A percentile compares a stretch with the other conserved stretches of the same genome.
phyloP scores from a whole-genome alignment of 1,139 yeast species.

The Yamadazyma dendronema region DNA sequence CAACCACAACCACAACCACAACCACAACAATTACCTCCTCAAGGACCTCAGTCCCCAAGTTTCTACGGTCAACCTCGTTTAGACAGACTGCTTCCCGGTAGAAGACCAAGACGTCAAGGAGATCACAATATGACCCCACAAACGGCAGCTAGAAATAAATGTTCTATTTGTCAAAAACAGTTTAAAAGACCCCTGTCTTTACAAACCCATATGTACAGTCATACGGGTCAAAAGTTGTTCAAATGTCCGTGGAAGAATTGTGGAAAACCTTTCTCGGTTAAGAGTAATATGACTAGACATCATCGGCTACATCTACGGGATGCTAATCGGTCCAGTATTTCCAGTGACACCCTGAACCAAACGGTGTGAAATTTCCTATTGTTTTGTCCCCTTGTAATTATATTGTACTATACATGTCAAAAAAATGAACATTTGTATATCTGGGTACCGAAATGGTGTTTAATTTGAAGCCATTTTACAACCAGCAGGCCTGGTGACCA shows the following conservation, averaged over 20 bases:
- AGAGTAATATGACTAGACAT: constrained; percentile 80
- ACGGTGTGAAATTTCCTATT: constrained; percentile 1
- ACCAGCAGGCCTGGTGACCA: too few relatives aligned
- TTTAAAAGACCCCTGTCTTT: constrained; percentile 81
- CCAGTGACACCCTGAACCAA: constrained; percentile 1
- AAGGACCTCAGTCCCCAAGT: background rate
- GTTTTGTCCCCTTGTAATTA: background rate
- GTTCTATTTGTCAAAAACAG: constrained; percentile 70
- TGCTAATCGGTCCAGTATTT: constrained; percentile 7
- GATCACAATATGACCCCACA: constrained; percentile 31
- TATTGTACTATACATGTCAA: background rate
- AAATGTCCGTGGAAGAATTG: constrained; percentile 66
- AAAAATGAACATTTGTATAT: background rate
- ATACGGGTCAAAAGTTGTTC: constrained; percentile 84
- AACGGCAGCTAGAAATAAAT: constrained; percentile 41
- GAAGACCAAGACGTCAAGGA: background rate
- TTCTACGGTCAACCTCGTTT: background rate
- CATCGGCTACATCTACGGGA: constrained; percentile 58
- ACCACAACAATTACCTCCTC: constrained; percentile 2
- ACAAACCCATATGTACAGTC: constrained; percentile 78
- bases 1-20: background rate
- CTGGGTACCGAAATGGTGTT: too few relatives aligned
- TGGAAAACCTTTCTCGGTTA: constrained; percentile 70
- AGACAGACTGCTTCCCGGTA: background rate
- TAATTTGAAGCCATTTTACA: too few relatives aligned